These are phyloP conservation scores for Vanrija humicola DNA, from an alignment of 1,284 basidiomycete species.

Conservation along the genomic window DNA sequence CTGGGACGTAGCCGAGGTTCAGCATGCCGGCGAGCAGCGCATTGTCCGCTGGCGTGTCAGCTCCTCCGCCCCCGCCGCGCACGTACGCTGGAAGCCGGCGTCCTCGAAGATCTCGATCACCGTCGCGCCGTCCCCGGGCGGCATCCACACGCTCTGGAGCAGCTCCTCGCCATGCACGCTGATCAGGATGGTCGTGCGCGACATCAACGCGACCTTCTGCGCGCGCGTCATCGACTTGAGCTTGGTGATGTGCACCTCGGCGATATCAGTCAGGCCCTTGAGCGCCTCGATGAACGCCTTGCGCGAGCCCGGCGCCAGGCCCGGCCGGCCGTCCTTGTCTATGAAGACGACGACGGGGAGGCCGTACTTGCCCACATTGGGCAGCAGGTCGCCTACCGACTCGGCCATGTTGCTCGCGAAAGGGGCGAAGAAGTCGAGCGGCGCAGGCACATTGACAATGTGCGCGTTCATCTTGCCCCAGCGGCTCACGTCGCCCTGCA, in stretches of 20 bases:
- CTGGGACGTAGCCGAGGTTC: slow-evolving; percentile 30
- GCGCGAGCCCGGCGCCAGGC: slow-evolving; percentile 21
- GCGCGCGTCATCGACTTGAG: slow-evolving; percentile 28
- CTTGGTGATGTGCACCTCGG: slow-evolving; percentile 42
- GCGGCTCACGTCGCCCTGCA: slow-evolving; percentile 23
- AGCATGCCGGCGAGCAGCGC: slow-evolving; percentile 30
- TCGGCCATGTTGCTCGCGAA: slow-evolving; percentile 24
- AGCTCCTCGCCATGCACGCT: slow-evolving; percentile 33
- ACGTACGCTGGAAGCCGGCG: slow-evolving; percentile 31
- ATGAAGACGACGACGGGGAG: slow-evolving; percentile 42
- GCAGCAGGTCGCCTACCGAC: slow-evolving; percentile 17
- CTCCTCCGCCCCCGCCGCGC: too few species aligned
- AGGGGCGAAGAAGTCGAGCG: slow-evolving; percentile 29
- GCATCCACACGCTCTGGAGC: slow-evolving; percentile 36
- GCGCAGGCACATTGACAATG: slow-evolving; percentile 18
- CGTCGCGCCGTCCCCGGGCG: slow-evolving; percentile 17
- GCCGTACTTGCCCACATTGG: slow-evolving; percentile 10
- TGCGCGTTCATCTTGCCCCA: slow-evolving; percentile 47
- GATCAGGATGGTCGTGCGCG: slow-evolving; percentile 37
- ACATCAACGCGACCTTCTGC: slow-evolving; percentile 33
- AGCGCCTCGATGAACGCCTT: slow-evolving; percentile 31
- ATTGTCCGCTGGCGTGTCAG: slow-evolving; percentile 24
- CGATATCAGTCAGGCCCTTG: slow-evolving; percentile 29
- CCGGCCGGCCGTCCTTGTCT: slow-evolving; percentile 26
- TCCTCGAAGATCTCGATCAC: slow-evolving; percentile 30